phyloP scores from a whole-genome alignment of 495 filamentous ascomycete genomes.

The Neurospora sublineolata region DNA sequence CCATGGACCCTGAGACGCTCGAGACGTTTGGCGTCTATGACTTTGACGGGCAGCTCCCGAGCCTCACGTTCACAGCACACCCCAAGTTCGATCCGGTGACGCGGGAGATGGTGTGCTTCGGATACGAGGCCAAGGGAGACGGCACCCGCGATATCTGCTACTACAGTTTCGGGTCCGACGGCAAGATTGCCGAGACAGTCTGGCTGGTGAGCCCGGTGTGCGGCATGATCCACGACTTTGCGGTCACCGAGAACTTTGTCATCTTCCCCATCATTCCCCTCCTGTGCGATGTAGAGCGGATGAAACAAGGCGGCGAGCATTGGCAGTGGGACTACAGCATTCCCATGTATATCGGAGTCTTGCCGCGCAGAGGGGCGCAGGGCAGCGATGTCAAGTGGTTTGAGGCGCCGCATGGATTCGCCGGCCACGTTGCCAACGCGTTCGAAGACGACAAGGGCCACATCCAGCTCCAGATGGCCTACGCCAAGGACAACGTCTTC shows the following conservation, averaged over 20 bases:
- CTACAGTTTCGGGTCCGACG: slow-evolving; percentile 28
- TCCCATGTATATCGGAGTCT: slow-evolving; percentile 32
- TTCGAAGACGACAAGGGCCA: slow-evolving; percentile 37
- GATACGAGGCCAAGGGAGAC: slow-evolving; percentile 36
- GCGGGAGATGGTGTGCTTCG: slow-evolving; percentile 40
- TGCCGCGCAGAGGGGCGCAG: slow-evolving; percentile 34
- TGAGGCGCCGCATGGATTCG: slow-evolving; percentile 30
- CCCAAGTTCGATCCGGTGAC: slow-evolving; percentile 45
- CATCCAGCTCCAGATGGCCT: slow-evolving; percentile 37
- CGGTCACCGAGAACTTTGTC: slow-evolving; percentile 36
- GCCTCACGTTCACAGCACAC: slow-evolving; percentile 45
- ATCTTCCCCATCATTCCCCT: slow-evolving; percentile 35
- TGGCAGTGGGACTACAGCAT: slow-evolving; percentile 37
- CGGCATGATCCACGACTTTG: slow-evolving; percentile 44
- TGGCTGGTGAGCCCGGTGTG: slow-evolving; percentile 35
- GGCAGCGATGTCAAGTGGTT: slow-evolving; percentile 33
- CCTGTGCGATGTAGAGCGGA: slow-evolving; percentile 28
- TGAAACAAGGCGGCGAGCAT: slow-evolving; percentile 39
- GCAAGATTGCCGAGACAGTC: slow-evolving; percentile 26
- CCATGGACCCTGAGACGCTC: slow-evolving; percentile 38
- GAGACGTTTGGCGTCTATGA: slow-evolving; percentile 38
- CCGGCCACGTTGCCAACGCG: slow-evolving; percentile 35
- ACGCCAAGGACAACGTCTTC: slow-evolving; percentile 36
- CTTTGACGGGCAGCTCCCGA: slow-evolving; percentile 41
- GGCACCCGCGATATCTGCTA: slow-evolving; percentile 32